Evolutionary conservation across 139 green algal species (phyloP), one percentile per base, ranked within the genome.

Genomic region (Eudorina sp.): DNA sequence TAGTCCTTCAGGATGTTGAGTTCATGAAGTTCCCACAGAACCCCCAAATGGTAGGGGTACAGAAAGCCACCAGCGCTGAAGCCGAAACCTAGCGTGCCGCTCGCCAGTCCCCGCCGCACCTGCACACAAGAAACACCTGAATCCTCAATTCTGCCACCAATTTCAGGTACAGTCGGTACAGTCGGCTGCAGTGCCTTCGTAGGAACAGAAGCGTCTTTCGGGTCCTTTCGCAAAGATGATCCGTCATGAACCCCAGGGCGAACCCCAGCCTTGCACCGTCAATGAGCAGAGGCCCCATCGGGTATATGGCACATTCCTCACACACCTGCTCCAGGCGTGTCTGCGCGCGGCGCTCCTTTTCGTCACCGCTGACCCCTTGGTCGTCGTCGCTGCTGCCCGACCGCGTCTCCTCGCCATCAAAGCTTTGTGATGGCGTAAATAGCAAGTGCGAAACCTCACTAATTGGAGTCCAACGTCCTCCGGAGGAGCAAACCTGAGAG

Each of bases 1-100:
- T 80, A 77, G n/a, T 86, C 75, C 25, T 89, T 88, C 23, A 91
- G 73, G 23, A 81, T 80, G 46, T 80, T 53, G 11, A 92, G 74
- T 31, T 83, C 60, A 0, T 64, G 72, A 41, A 88, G 27, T 60
- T 85, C 77, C 68, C 89, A 91, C 43, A 94, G 41, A 43, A 91
- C 79, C 8, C 89, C 83, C 5, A 90, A 46, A 25, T 94, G 92
- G 80, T 93, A 94, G 2, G 92, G 83, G 70, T 93, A 94, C 11
- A 94, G 79, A 78, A 91, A 83, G 34, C 90, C 90, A 11, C 90
- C 90, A 0, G 88, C 90, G 41, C 64, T 89, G 85, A 94, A 94
- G 25, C 92, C 92, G 40, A 94, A 94, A 6, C 84, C 90, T 2
- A 94, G 86, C 2, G 82, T 82, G 41, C 66, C 82, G n/a, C 82